Evolutionary conservation across 495 filamentous ascomycete genomes (phyloP), one percentile per base, ranked within the genome.

Genomic region (Aspergillus incahuasiensis): DNA sequence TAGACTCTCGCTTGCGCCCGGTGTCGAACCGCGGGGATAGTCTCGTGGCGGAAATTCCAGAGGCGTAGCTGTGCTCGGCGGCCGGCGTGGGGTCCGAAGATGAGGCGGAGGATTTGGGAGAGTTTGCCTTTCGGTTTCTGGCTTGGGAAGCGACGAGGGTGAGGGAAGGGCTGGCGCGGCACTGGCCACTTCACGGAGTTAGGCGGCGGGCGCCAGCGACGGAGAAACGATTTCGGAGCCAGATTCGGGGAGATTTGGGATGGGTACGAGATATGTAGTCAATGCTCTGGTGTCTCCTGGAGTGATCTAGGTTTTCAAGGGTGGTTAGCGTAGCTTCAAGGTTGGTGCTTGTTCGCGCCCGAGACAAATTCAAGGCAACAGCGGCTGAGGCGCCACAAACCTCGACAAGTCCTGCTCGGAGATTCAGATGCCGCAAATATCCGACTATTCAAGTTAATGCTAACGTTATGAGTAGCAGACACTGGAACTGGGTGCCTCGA

Each of bases 1-100:
- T 91, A 92, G 50, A 95, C 80, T 50, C 85, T 79, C 48, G 86
- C 84, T 63, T 94, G 89, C 4, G 88, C 73, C 24, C 81, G 79
- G 60, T 82, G 80, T 55, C 82, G 85, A 57, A 89, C 81, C 42
- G 78, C 74, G 39, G 89, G 86, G 34, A 95, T 69, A n/a, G 79
- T 86, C 59, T 89, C 82, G 79, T 87, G 79, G 48, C 83, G 86
- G 69, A 95, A 79, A 47, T 76, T 73, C 57, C 83, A 79, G 35
- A 92, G 75, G 34, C 75, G 79, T 28, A 80, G 79, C 59, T 83
- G 82, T 57, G 83, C 78, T 35, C 82, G 81, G 56, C 82, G 78
- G 45, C 75, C 79, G 38, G 79, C 72, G 54, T 74, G 70, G 5
- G 86, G 83, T 19, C 82, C 82, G 52, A 89, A 68, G 52, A 91